Evolutionary conservation across 1,139 yeast genomes (phyloP).

Genomic region (Blastobotrys raffinosifermentans): DNA sequence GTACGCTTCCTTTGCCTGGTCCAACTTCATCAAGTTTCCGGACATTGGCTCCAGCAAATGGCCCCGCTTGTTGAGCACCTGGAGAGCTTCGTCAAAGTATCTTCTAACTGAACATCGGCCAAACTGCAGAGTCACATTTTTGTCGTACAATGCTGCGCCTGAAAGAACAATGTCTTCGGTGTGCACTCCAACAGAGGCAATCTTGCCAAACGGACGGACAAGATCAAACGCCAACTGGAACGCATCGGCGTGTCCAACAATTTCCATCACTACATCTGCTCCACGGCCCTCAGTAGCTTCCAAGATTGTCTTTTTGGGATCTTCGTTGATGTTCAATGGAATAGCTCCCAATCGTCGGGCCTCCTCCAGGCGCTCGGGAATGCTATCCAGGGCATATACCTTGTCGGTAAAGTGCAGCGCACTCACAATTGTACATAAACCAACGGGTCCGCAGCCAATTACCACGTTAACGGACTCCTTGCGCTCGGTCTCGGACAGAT

Average conservation of each 20-base stretch:
- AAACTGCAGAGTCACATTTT: constrained; percentile 53
- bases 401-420: constrained; percentile 43
- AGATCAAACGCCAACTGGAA: constrained; percentile 46
- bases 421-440: constrained; percentile 48
- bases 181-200: constrained; percentile 58
- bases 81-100: constrained; percentile 48
- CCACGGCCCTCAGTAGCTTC: constrained; percentile 40
- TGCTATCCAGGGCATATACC: constrained; percentile 48
- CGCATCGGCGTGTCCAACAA: constrained; percentile 51
- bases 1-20: not conserved
- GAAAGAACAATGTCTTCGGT: constrained; percentile 54
- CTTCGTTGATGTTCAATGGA: constrained; percentile 40
- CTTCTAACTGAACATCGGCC: constrained; percentile 64
- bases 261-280: constrained; percentile 54
- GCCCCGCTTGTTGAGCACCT: constrained; percentile 37
- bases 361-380: constrained; percentile 42
- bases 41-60: not conserved
- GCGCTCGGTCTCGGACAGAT: constrained; percentile 30
- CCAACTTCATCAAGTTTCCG: not conserved
- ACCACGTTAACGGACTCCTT: constrained; percentile 36
- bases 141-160: constrained; percentile 54
- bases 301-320: constrained; percentile 25
- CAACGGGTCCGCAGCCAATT: constrained; percentile 64
- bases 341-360: constrained; percentile 45
- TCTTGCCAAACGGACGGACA: constrained; percentile 55